Percentiles rank a stretch among this genome's conserved stretches.
Conservation (phyloP, 495 filamentous ascomycete species). For the Staphylotrichum tortipilum region DNA sequence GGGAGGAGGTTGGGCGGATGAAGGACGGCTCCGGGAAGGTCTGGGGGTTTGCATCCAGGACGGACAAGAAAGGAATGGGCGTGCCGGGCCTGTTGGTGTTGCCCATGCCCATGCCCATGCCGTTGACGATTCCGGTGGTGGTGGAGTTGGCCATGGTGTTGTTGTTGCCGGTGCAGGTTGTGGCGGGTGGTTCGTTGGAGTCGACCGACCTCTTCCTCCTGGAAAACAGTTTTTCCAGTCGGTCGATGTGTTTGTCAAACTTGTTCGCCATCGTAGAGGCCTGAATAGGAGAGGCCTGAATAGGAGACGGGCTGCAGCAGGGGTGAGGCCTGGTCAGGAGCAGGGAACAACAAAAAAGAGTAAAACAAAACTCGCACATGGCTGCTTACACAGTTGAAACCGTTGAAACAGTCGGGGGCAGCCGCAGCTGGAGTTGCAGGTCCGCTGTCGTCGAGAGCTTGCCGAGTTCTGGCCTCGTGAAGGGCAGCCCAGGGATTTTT, state of each 20-base stretch:
- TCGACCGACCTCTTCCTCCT: constrained; percentile 15
- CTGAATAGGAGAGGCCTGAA: not conserved
- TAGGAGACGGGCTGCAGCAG: too few relatives aligned
- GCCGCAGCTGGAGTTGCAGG: too few relatives aligned
- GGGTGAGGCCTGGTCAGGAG: too few relatives aligned
- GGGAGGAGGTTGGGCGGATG: constrained; percentile 37
- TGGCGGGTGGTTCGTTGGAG: not conserved
- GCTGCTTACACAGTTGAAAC: too few relatives aligned
- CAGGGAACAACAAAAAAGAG: too few relatives aligned
- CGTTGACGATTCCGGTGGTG: constrained; percentile 1
- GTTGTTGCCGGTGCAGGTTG: constrained; percentile 2
- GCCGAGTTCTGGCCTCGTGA: too few relatives aligned
- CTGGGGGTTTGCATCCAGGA: constrained; percentile 1
- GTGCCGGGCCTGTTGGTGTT: too few relatives aligned
- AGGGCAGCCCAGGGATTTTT: too few relatives aligned
- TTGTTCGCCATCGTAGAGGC: constrained; percentile 15
- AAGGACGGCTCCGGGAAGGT: constrained; percentile 40
- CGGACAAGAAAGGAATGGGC: too few relatives aligned
- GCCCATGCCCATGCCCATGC: constrained; percentile 1
- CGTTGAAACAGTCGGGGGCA: too few relatives aligned
- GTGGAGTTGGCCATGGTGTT: not conserved
- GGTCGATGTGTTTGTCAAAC: constrained; percentile 19
- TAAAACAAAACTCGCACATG: too few relatives aligned
- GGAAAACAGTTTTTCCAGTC: constrained; percentile 26
- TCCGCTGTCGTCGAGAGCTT: too few relatives aligned